These are phyloP conservation scores for Colletotrichum sidae DNA, from an alignment of 2,329 filamentous ascomycete genomes.

Conservation along the genomic window DNA sequence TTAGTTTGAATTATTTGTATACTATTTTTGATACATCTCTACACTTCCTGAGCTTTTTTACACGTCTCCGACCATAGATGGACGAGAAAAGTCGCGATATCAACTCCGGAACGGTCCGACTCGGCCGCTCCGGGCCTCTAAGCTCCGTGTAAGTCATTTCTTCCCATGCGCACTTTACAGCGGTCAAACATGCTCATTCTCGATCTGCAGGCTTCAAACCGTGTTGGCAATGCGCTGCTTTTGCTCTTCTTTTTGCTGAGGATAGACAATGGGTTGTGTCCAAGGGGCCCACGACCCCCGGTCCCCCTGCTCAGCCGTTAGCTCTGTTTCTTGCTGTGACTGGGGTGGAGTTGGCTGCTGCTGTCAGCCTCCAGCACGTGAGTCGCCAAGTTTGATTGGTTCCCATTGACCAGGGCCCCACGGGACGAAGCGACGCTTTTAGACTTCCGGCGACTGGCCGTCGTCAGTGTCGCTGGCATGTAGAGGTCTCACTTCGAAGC, in stretches of 20 bases:
- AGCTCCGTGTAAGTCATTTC: constrained; percentile 36
- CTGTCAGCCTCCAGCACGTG: constrained; percentile 38
- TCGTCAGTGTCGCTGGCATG: constrained; percentile 23
- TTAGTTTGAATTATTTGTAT: constrained; percentile 4
- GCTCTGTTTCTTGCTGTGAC: constrained; percentile 34
- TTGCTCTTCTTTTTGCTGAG: constrained; percentile 24
- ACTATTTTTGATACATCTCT: no score
- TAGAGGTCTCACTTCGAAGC: constrained; percentile 18
- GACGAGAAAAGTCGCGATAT: constrained; percentile 24
- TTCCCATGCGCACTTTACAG: background rate
- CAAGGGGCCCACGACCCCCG: constrained; percentile 37
- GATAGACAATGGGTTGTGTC: constrained; percentile 36
- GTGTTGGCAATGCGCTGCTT: constrained; percentile 20
- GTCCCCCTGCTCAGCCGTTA: constrained; percentile 37
- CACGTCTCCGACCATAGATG: constrained; percentile 14
- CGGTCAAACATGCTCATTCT: background rate
- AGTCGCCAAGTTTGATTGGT: constrained; percentile 26
- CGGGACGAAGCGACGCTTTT: constrained; percentile 31
- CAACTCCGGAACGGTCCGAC: constrained; percentile 18
- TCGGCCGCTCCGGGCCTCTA: constrained; percentile 19
- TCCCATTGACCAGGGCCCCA: constrained; percentile 17
- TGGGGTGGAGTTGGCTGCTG: constrained; percentile 30
- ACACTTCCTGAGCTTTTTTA: background rate
- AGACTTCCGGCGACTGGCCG: constrained; percentile 32
- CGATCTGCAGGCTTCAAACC: constrained; percentile 19